Conservation (phyloP, 768 basidiomycete genomes). For the Suillus luteus region DNA sequence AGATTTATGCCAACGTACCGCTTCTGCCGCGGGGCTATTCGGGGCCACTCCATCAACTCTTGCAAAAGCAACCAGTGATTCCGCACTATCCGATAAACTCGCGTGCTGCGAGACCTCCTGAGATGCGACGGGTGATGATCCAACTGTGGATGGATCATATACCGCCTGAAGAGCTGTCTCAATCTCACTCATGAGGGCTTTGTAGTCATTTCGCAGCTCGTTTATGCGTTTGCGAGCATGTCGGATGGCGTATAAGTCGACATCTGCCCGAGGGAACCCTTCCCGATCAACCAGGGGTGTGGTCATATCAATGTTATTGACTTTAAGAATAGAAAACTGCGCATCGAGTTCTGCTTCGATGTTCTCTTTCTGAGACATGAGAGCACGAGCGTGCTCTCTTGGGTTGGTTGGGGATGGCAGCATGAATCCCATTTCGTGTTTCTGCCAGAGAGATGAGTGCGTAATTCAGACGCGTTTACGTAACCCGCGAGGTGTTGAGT, state of each 20-base stretch:
- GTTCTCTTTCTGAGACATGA: constrained; percentile 68
- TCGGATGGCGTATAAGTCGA: constrained; percentile 82
- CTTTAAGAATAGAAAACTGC: constrained; percentile 61
- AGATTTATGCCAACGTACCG: constrained; percentile 51
- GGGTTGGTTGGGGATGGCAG: constrained; percentile 47
- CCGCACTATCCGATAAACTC: constrained; percentile 16
- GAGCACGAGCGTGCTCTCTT: constrained; percentile 57
- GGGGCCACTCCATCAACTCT: constrained; percentile 81
- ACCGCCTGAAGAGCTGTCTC: constrained; percentile 68
- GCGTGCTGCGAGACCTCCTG: constrained; percentile 13
- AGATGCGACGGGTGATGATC: constrained; percentile 22
- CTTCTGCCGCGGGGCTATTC: constrained; percentile 77
- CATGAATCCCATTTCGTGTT: constrained; percentile 45
- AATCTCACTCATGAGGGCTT: constrained; percentile 63
- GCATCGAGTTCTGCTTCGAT: constrained; percentile 73
- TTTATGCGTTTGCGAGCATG: constrained; percentile 76
- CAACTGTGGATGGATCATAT: constrained; percentile 48
- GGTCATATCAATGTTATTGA: constrained; percentile 64
- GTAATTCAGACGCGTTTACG: not conserved
- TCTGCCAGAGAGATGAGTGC: not conserved
- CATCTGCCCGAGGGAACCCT: constrained; percentile 86
- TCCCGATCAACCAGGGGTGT: constrained; percentile 82
- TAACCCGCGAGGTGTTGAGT: not conserved
- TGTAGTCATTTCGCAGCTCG: constrained; percentile 79
- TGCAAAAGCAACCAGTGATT: constrained; percentile 59